Conservation (phyloP, 148 eudicot genomes). For the Polygonum aviculare region DNA sequence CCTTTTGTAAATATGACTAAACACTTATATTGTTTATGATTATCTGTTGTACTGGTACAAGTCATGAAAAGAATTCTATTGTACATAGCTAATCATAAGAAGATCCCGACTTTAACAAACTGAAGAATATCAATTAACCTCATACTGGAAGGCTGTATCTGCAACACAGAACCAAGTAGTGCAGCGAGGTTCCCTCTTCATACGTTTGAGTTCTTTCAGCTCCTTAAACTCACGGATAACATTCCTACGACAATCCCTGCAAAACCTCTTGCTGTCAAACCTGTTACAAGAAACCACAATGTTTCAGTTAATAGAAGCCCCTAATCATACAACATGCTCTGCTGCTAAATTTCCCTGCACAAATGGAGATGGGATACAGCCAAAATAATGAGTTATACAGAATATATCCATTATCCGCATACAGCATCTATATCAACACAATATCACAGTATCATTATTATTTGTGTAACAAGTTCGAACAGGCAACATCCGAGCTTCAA, state of each 20-base stretch:
- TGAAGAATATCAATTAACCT: constrained; percentile 34
- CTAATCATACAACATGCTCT: background rate
- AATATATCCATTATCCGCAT: background rate
- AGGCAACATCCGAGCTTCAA: background rate
- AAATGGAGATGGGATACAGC: background rate
- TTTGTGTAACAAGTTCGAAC: background rate
- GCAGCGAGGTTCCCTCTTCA: constrained; percentile 73
- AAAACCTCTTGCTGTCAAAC: constrained; percentile 94
- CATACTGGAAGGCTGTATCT: constrained; percentile 84
- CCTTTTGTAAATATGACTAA: background rate
- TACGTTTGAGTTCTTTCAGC: constrained; percentile 86
- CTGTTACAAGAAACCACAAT: constrained; percentile 29
- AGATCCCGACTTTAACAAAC: background rate
- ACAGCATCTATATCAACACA: background rate
- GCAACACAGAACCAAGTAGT: constrained; percentile 95
- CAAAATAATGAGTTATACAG: background rate
- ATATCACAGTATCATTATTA: background rate
- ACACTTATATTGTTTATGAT: background rate
- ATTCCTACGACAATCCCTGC: constrained; percentile 95
- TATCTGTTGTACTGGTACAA: background rate
- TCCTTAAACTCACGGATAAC: constrained; percentile 95
- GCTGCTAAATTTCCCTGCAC: background rate
- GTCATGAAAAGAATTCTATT: background rate
- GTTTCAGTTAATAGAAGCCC: background rate
- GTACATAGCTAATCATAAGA: background rate